These are phyloP conservation scores for Pyrenopolyporus hunteri DNA, from an alignment of 495 filamentous ascomycete genomes.

Conservation along the genomic window DNA sequence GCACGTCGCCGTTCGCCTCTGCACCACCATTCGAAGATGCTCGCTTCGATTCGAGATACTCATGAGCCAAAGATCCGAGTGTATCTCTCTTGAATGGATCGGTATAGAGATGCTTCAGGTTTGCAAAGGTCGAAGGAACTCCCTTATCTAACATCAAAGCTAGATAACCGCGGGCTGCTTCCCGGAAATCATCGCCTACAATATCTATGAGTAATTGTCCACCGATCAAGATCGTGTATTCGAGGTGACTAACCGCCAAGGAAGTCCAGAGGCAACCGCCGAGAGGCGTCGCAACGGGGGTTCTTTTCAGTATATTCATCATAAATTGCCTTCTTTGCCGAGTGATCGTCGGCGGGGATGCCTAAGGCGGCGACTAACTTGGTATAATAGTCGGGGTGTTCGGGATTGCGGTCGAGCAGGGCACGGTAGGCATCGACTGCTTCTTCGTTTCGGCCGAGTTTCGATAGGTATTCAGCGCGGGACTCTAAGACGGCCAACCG, in stretches of 20 bases:
- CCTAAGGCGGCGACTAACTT: constrained; percentile 72
- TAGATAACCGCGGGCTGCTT: constrained; percentile 81
- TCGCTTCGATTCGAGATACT: constrained; percentile 67
- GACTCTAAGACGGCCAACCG: constrained; percentile 88
- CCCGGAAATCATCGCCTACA: constrained; percentile 76
- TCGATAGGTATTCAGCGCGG: constrained; percentile 81
- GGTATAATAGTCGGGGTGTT: constrained; percentile 85
- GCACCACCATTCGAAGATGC: constrained; percentile 51
- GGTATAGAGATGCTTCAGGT: constrained; percentile 88
- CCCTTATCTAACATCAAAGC: constrained; percentile 89
- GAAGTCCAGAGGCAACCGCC: constrained; percentile 88
- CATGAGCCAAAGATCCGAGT: constrained; percentile 77
- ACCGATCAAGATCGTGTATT: background rate
- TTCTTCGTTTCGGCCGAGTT: constrained; percentile 78
- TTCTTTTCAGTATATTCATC: constrained; percentile 80
- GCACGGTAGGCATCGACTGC: constrained; percentile 80
- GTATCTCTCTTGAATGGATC: constrained; percentile 75
- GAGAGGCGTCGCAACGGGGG: constrained; percentile 82
- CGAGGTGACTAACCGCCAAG: constrained; percentile 64
- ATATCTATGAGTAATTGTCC: constrained; percentile 16
- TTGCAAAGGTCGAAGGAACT: constrained; percentile 95
- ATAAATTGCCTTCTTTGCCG: constrained; percentile 72
- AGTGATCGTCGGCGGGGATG: constrained; percentile 64
- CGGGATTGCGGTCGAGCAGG: constrained; percentile 84
- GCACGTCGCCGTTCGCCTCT: constrained; percentile 58